A percentile compares a stretch with the other conserved stretches of the same genome.
These are phyloP conservation scores for Ogataea nakhonphanomensis DNA, from an alignment of 805 yeast genomes.

Conservation along the genomic window DNA sequence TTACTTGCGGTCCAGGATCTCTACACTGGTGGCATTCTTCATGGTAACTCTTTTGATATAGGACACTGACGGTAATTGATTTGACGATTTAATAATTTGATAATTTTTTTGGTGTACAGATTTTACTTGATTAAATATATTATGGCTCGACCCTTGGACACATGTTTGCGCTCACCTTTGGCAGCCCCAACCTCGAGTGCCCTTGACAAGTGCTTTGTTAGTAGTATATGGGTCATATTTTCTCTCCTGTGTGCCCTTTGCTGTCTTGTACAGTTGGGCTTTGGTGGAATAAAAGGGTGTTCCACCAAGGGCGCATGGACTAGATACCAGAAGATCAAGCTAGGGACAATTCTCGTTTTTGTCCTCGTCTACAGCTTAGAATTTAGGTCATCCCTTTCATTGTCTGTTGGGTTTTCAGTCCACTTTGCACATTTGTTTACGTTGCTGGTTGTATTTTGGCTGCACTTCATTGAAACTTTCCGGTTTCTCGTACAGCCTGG, in stretches of 20 bases:
- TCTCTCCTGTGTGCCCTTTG: conserved; percentile 12
- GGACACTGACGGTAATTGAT: conserved; percentile 1
- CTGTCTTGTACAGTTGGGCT: conserved; percentile 23
- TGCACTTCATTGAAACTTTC: conserved; percentile 43
- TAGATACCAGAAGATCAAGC: conserved; percentile 4
- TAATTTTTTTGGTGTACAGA: conserved; percentile 1
- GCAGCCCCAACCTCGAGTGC: conserved; percentile 19
- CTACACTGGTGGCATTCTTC: conserved; percentile 10
- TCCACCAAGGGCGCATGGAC: conserved; percentile 8
- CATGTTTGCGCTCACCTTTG: conserved; percentile 6
- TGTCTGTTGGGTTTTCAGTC: background rate
- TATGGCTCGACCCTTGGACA: background rate
- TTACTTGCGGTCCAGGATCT: conserved; percentile 5
- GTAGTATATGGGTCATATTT: conserved; percentile 14
- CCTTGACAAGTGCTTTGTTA: conserved; percentile 32
- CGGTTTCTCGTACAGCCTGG: conserved; percentile 37
- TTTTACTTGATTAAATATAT: background rate
- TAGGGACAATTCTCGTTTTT: background rate
- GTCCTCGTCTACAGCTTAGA: background rate
- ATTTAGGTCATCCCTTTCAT: conserved; percentile 4
- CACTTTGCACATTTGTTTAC: conserved; percentile 10
- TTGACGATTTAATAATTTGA: conserved; percentile 1
- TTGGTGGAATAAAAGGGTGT: conserved; percentile 1
- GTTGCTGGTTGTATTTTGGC: conserved; percentile 35
- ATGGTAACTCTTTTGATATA: conserved; percentile 11